Percentiles rank a stretch among this genome's conserved stretches.
Conservation (phyloP, 176 grass and related monocot species). For the Oryza coarctata region DNA sequence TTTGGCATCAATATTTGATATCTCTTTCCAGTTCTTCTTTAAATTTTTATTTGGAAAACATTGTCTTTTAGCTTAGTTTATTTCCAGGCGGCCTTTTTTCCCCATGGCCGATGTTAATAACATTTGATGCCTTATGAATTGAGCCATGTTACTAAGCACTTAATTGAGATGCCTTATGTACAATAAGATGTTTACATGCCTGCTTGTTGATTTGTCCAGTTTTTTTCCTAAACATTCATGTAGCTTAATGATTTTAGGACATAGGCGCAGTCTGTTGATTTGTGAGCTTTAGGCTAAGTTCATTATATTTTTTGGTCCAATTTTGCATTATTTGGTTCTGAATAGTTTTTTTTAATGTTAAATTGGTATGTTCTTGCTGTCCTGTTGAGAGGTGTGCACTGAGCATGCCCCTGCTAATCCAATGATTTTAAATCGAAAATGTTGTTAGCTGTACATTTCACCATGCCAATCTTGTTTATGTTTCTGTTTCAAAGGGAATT, state of each 20-base stretch:
- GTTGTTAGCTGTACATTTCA: neutral
- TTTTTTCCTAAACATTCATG: neutral
- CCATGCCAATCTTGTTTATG: neutral
- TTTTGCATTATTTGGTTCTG: neutral
- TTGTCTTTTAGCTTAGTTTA: neutral
- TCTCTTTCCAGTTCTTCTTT: neutral
- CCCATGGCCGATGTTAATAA: neutral
- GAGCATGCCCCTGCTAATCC: neutral
- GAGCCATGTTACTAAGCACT: neutral
- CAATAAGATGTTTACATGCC: neutral
- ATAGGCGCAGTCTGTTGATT: neutral
- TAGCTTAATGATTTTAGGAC: neutral
- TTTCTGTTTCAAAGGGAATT: neutral
- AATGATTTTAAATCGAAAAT: neutral
- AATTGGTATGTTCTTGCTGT: neutral
- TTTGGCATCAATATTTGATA: neutral
- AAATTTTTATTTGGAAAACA: neutral
- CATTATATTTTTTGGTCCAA: neutral
- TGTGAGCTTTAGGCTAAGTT: constrained; percentile 9
- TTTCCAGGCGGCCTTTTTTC: neutral
- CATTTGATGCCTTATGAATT: constrained; percentile 9
- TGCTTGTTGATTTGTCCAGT: neutral
- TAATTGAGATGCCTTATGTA: constrained; percentile 9
- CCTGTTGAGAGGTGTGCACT: neutral
- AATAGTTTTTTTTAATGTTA: constrained; percentile 18